Evolutionary conservation across 257 asterid species (phyloP).

Genomic region (Ligustrum vulgare): DNA sequence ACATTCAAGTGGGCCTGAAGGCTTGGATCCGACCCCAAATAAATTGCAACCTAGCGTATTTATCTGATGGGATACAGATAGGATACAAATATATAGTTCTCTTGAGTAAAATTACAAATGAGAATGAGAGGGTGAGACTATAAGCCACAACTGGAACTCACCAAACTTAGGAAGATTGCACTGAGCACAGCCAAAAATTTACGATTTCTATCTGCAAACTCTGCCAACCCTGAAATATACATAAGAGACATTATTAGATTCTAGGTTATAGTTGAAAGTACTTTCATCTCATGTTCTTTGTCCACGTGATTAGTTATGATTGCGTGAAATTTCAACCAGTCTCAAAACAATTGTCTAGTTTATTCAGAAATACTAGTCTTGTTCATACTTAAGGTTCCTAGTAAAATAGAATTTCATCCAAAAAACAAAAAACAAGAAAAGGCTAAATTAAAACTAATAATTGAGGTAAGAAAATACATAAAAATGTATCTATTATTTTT

Average conservation of each 20-base stretch:
- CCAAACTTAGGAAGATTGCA: constrained; percentile 77
- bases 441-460: background rate
- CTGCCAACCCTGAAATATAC: constrained; percentile 63
- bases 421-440: no score
- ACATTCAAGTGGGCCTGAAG: background rate
- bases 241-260: background rate
- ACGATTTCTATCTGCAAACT: constrained; percentile 67
- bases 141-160: constrained; percentile 40
- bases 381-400: background rate
- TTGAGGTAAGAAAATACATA: background rate
- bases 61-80: background rate
- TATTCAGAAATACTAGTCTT: background rate
- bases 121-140: background rate
- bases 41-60: background rate
- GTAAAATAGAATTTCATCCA: background rate
- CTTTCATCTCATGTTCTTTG: background rate
- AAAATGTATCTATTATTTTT: background rate
- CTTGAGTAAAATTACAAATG: constrained; percentile 13
- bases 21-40: background rate
- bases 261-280: background rate
- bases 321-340: background rate
- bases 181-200: constrained; percentile 67
- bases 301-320: background rate
- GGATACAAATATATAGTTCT: background rate
- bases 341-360: background rate